Percentiles rank a stretch among this genome's conserved stretches.
Conservation (phyloP, 176 grass and related monocot species). For the Triticum monococcum region DNA sequence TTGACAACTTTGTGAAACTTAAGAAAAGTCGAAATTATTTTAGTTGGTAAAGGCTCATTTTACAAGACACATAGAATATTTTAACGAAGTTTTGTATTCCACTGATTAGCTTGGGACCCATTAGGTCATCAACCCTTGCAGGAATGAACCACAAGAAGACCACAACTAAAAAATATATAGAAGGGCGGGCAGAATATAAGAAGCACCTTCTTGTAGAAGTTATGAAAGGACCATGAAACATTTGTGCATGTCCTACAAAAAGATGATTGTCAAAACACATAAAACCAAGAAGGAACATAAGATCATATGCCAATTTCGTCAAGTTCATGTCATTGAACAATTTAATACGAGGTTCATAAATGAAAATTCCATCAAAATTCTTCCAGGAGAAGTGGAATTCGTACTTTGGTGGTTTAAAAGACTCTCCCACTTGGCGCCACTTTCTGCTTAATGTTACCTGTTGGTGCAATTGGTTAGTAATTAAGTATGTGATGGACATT, state of each 20-base stretch:
- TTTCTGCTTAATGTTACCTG: conserved; percentile 84
- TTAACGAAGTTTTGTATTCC: not conserved
- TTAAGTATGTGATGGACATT: not conserved
- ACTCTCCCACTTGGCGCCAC: conserved; percentile 93
- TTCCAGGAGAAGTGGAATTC: conserved; percentile 17
- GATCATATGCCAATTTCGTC: not conserved
- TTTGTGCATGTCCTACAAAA: conserved; percentile 88
- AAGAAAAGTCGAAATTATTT: not conserved
- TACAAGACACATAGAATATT: not conserved
- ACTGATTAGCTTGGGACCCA: not conserved
- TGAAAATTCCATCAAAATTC: not conserved
- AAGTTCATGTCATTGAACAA: not conserved
- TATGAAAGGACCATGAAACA: conserved; percentile 91
- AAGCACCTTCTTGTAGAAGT: conserved; percentile 90
- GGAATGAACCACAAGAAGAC: not conserved
- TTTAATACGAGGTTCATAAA: not conserved
- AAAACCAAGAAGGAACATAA: not conserved
- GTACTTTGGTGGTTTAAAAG: conserved; percentile 96
- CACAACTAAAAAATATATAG: conserved; percentile 15
- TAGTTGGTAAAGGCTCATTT: not conserved
- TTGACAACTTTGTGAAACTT: conserved; percentile 7
- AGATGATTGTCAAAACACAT: not conserved
- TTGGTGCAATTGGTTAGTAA: conserved; percentile 33
- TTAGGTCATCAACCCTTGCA: not conserved
- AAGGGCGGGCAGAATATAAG: not conserved